Evolutionary conservation across 305 asterid species (phyloP).

Genomic region (Coffea humblotiana): DNA sequence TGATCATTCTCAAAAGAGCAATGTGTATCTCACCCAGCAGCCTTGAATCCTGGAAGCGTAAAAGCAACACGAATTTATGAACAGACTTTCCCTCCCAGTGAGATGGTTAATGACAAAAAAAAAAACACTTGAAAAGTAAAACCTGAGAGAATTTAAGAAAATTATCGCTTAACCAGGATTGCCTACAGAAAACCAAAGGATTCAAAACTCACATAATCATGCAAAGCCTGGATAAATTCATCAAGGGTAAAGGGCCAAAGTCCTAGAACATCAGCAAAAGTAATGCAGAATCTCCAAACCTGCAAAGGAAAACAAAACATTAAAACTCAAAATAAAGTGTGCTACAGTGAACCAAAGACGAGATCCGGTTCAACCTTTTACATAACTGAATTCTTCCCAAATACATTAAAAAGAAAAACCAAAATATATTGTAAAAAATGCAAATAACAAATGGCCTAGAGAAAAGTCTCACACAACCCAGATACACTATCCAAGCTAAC

Average conservation of each 20-base stretch:
- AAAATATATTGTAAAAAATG: background rate
- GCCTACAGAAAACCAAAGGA: constrained; percentile 15
- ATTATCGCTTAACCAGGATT: background rate
- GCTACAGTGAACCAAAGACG: background rate
- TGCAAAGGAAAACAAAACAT: constrained; percentile 33
- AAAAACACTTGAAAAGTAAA: background rate
- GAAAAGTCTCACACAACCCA: background rate
- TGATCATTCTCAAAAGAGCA: constrained; percentile 68
- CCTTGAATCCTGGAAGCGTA: constrained; percentile 74
- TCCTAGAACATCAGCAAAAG: constrained; percentile 93
- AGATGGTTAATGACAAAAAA: constrained; percentile 2
- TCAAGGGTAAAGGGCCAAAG: constrained; percentile 99
- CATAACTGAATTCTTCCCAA: background rate
- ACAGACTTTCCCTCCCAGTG: constrained; percentile 6
- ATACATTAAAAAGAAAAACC: background rate
- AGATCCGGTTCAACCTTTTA: background rate
- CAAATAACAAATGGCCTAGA: background rate
- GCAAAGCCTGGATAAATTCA: constrained; percentile 93
- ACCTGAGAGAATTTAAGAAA: constrained; percentile 1
- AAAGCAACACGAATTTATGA: constrained; percentile 12
- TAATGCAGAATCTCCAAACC: constrained; percentile 96
- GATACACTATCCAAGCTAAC: background rate
- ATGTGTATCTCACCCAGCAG: constrained; percentile 84
- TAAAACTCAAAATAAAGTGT: background rate
- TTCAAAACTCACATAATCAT: constrained; percentile 77